Evolutionary conservation across 129 eudicot genomes (phyloP).

Genomic region (carrot (Daucus carota)): DH1_v3.0 NC_030384.2:37978001-37978500

Average conservation of each 20-base stretch:
- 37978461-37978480: slow-evolving; percentile 11
- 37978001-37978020: not conserved
- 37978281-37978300: not conserved
- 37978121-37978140: slow-evolving; percentile 78
- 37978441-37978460: slow-evolving; percentile 82
- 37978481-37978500: not conserved
- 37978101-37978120: slow-evolving; percentile 85
- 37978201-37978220: not conserved
- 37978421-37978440: slow-evolving; percentile 57
- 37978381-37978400: slow-evolving; percentile 85
- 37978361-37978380: slow-evolving; percentile 91
- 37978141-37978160: slow-evolving; percentile 62
- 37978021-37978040: not conserved
- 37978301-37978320: not conserved
- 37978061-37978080: slow-evolving; percentile 81
- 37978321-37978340: slow-evolving; percentile 25
- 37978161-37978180: slow-evolving; percentile 9
- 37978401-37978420: slow-evolving; percentile 69
- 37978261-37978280: not conserved
- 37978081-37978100: slow-evolving; percentile 87
- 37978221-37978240: not conserved
- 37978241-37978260: slow-evolving; percentile 5
- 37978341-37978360: slow-evolving; percentile 94
- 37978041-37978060: not conserved
- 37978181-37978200: not conserved